Conservation (phyloP, 176 grass and related monocot genomes). For the Aegilops bicornis region DNA sequence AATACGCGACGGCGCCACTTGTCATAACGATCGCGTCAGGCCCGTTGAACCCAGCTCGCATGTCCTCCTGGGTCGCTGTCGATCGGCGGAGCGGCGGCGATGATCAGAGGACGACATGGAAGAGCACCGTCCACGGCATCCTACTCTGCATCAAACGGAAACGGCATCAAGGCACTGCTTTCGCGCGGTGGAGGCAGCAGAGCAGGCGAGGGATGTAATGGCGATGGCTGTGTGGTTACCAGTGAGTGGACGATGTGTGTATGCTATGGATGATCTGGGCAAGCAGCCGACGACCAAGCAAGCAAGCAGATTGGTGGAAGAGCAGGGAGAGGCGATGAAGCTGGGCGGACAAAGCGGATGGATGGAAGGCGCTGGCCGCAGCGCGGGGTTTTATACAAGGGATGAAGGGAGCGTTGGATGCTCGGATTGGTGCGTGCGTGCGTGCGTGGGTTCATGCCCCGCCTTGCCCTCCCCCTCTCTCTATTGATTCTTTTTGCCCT, state of each 20-base stretch:
- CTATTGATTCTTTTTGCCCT: conserved; percentile 11
- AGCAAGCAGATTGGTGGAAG: background rate
- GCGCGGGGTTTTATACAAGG: conserved; percentile 33
- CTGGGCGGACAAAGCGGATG: background rate
- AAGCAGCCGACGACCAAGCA: background rate
- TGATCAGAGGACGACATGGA: conserved; percentile 45
- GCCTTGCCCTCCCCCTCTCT: background rate
- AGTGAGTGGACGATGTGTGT: background rate
- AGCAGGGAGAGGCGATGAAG: background rate
- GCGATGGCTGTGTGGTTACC: background rate
- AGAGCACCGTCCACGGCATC: conserved; percentile 51
- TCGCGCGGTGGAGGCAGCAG: background rate
- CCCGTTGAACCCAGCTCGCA: conserved; percentile 31
- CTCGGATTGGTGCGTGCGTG: conserved; percentile 27
- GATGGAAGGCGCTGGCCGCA: conserved; percentile 8
- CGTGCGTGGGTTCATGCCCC: too few relatives aligned
- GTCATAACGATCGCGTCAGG: conserved; percentile 43
- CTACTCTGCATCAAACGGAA: background rate
- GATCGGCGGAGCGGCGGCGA: background rate
- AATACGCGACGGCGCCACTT: conserved; percentile 41
- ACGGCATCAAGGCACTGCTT: background rate
- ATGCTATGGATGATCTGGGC: background rate
- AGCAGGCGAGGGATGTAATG: background rate
- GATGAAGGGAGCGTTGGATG: conserved; percentile 40
- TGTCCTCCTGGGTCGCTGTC: background rate